These are phyloP conservation scores for Coniochaeta ligniaria DNA, from an alignment of 2,329 filamentous ascomycete species.

Conservation along the genomic window DNA sequence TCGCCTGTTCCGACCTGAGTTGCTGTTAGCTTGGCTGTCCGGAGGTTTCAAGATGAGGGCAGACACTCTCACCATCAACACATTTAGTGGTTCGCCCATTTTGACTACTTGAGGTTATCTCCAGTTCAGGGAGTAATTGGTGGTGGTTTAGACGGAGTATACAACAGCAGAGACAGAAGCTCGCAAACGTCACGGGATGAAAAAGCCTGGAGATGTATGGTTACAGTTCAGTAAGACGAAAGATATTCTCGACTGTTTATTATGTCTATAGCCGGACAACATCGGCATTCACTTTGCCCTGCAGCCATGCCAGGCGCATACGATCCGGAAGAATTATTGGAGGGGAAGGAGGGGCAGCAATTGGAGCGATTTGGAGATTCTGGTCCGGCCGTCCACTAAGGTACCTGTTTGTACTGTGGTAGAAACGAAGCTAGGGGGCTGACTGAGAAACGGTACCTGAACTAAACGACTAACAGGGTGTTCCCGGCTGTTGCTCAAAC, in stretches of 20 bases:
- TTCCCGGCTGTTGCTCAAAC: neutral
- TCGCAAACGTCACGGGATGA: neutral
- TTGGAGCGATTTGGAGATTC: slow-evolving; percentile 7
- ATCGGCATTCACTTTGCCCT: neutral
- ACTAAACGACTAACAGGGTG: neutral
- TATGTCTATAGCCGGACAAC: neutral
- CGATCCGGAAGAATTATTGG: slow-evolving; percentile 1
- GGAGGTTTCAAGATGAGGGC: neutral
- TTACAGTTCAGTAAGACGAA: neutral
- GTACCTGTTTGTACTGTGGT: too few relatives aligned
- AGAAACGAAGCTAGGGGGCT: neutral
- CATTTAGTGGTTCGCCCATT: slow-evolving; percentile 52
- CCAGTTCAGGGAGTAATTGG: too few relatives aligned
- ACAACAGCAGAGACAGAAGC: neutral
- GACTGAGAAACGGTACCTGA: neutral
- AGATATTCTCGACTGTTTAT: neutral
- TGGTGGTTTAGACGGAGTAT: neutral
- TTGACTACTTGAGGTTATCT: slow-evolving; percentile 7
- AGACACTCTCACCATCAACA: slow-evolving; percentile 54
- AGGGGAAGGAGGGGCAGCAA: slow-evolving; percentile 2
- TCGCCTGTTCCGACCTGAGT: slow-evolving; percentile 78
- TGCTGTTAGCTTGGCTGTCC: slow-evolving; percentile 8
- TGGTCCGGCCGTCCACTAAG: neutral
- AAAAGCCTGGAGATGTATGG: neutral
- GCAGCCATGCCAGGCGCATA: neutral